Conservation (phyloP, 345 rosid species). For the Limnanthes douglasii region DNA sequence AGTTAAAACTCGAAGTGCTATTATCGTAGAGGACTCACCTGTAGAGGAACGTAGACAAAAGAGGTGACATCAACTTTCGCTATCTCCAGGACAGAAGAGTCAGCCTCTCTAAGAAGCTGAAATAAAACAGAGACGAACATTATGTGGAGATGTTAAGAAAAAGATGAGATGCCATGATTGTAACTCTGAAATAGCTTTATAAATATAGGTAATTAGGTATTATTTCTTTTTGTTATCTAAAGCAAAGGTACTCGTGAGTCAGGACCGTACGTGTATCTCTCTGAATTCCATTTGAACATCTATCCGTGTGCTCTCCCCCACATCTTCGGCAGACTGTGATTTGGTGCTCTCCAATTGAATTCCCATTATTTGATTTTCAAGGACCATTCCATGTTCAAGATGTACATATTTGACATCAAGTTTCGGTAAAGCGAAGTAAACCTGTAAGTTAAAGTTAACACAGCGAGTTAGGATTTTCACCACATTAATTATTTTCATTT, state of each 20-base stretch:
- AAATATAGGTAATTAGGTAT: no score
- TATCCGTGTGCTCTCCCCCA: conserved; percentile 83
- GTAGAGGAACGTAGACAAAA: conserved; percentile 61
- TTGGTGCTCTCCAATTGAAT: conserved; percentile 57
- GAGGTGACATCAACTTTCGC: conserved; percentile 75
- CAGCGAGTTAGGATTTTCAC: conserved; percentile 4
- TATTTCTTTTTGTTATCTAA: not conserved
- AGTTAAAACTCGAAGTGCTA: no score
- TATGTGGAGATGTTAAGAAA: conserved; percentile 7
- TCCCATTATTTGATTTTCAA: conserved; percentile 80
- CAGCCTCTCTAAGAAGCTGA: conserved; percentile 76
- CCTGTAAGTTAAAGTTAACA: conserved; percentile 28
- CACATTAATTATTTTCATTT: no score
- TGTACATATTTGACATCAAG: conserved; percentile 68
- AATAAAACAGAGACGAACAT: conserved; percentile 23
- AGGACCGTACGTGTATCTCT: conserved; percentile 93
- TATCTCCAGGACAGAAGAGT: conserved; percentile 71
- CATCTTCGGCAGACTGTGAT: conserved; percentile 65
- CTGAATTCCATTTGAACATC: conserved; percentile 83
- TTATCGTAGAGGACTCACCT: conserved; percentile 42
- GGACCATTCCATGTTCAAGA: conserved; percentile 40
- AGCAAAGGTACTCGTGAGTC: conserved; percentile 1
- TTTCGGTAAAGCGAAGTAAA: conserved; percentile 61
- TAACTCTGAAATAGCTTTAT: no score
- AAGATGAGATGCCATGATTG: conserved; percentile 5